Percentiles rank a stretch among this genome's conserved stretches.
These are phyloP conservation scores for Trichoderma virens DNA, from an alignment of 495 filamentous ascomycete genomes.

Conservation along the genomic window DNA sequence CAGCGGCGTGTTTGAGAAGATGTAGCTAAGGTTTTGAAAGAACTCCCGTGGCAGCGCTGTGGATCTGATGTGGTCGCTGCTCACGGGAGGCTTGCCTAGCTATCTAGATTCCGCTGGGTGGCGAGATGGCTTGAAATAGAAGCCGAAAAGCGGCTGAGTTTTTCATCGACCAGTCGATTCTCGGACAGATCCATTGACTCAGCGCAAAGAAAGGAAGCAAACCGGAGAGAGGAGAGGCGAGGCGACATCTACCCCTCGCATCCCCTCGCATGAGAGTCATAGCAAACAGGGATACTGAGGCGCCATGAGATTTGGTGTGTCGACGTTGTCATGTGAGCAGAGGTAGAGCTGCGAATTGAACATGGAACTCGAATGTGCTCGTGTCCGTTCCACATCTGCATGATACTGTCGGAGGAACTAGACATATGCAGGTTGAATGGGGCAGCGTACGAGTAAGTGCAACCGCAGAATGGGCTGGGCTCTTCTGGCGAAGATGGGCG, in stretches of 20 bases:
- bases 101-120: neutral
- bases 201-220: neutral
- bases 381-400: neutral
- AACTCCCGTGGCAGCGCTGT: neutral
- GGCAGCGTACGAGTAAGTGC: neutral
- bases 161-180: too few relatives aligned
- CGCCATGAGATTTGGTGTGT: too few relatives aligned
- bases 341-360: neutral
- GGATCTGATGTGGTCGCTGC: neutral
- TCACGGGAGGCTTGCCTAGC: neutral
- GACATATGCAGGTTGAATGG: neutral
- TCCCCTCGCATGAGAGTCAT: neutral
- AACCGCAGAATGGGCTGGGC: neutral
- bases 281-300: neutral
- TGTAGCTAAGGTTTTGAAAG: neutral
- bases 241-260: too few relatives aligned
- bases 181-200: neutral
- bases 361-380: neutral
- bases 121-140: neutral
- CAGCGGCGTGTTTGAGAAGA: neutral
- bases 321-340: neutral
- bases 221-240: neutral
- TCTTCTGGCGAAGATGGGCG: neutral
- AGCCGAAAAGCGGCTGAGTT: neutral
- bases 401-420: neutral